Evolutionary conservation across 2,329 filamentous ascomycete genomes (phyloP).

Genomic region (Metarhizium humberi): DNA sequence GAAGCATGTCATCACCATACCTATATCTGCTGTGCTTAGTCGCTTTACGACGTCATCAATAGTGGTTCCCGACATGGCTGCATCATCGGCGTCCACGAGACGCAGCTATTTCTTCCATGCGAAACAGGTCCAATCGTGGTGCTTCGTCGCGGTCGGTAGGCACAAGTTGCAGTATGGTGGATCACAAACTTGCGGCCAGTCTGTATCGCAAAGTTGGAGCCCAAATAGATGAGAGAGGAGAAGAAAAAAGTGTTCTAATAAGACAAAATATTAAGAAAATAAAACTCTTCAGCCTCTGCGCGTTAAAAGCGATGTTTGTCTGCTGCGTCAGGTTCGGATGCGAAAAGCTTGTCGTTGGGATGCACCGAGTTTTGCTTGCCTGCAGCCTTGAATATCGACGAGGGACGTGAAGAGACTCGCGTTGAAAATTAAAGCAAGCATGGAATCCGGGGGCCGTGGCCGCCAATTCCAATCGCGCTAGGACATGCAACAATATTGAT

Average conservation of each 20-base stretch:
- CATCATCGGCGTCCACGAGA: constrained; percentile 34
- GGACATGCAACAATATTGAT: constrained; percentile 24
- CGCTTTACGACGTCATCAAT: constrained; percentile 57
- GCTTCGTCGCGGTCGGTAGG: constrained; percentile 9
- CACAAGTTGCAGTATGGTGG: constrained; percentile 5
- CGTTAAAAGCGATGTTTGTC: background rate
- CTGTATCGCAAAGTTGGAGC: constrained; percentile 2
- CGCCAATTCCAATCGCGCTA: constrained; percentile 34
- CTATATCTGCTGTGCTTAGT: constrained; percentile 45
- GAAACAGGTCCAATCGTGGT: constrained; percentile 14
- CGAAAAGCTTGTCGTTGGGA: constrained; percentile 1
- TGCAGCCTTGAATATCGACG: constrained; percentile 7
- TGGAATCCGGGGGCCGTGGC: constrained; percentile 28
- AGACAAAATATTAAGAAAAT: background rate
- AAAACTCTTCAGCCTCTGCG: background rate
- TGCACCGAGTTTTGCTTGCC: constrained; percentile 3
- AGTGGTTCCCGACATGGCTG: constrained; percentile 49
- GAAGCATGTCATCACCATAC: constrained; percentile 26
- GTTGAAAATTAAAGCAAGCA: constrained; percentile 30
- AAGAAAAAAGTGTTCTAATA: background rate
- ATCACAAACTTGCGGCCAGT: constrained; percentile 13
- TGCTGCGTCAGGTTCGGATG: constrained; percentile 2
- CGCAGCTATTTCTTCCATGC: constrained; percentile 26
- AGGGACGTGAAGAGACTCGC: constrained; percentile 11
- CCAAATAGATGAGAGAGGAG: constrained; percentile 1